Conservation (phyloP, 1,139 yeast genomes). For the Candida labiduridarum region DNA sequence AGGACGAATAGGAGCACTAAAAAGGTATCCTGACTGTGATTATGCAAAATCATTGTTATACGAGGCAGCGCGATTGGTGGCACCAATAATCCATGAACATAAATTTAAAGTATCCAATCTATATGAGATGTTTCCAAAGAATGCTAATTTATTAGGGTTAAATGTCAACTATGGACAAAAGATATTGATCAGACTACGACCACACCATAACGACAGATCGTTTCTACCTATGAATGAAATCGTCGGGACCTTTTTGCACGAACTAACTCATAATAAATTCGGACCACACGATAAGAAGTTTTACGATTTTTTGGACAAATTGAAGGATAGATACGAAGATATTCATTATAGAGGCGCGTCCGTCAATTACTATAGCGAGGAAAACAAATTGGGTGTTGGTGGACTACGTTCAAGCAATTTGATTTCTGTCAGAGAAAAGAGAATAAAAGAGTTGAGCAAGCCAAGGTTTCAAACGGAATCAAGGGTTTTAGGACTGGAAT, state of each 20-base stretch:
- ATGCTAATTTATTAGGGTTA: conserved; percentile 67
- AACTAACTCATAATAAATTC: conserved; percentile 73
- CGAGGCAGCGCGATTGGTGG: conserved; percentile 61
- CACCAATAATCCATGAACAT: conserved; percentile 75
- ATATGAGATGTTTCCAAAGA: conserved; percentile 85
- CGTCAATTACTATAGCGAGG: conserved; percentile 47
- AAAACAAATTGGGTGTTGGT: conserved; percentile 52
- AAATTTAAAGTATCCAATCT: conserved; percentile 67
- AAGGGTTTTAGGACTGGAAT: conserved; percentile 32
- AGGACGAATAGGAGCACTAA: conserved; percentile 57
- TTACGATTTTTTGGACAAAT: conserved; percentile 63
- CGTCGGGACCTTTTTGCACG: conserved; percentile 86
- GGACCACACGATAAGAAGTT: conserved; percentile 84
- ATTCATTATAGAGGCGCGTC: conserved; percentile 37
- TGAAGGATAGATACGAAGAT: conserved; percentile 59
- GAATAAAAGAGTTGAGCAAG: conserved; percentile 40
- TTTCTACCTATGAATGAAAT: conserved; percentile 71
- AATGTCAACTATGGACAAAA: conserved; percentile 86
- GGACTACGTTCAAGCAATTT: conserved; percentile 19
- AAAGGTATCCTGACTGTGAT: conserved; percentile 54
- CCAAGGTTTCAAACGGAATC: conserved; percentile 43
- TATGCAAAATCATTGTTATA: conserved; percentile 61
- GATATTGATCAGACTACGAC: conserved; percentile 71
- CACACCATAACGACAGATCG: conserved; percentile 52
- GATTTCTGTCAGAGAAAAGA: conserved; percentile 35